These are phyloP conservation scores for Seiridium unicorne DNA, from an alignment of 2,329 filamentous ascomycete species.

Conservation along the genomic window DNA sequence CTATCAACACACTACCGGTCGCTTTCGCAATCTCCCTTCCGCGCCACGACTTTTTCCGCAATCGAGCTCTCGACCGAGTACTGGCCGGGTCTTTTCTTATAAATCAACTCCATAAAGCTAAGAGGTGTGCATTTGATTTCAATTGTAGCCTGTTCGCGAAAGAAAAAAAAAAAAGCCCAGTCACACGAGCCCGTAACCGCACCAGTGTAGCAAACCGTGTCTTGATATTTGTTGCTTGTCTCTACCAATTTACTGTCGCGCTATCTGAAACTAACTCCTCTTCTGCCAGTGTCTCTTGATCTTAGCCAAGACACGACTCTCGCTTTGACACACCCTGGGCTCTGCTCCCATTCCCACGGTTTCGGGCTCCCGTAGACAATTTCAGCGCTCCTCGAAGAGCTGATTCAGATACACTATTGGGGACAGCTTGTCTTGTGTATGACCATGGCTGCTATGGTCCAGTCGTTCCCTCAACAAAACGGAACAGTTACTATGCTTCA, in stretches of 20 bases:
- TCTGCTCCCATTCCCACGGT: background rate
- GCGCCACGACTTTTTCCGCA: conserved; percentile 27
- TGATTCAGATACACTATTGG: background rate
- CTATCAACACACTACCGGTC: background rate
- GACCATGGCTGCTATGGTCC: conserved; percentile 83
- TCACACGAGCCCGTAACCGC: background rate
- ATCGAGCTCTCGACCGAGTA: background rate
- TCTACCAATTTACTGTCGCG: background rate
- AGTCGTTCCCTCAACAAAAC: conserved; percentile 76
- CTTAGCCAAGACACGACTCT: background rate
- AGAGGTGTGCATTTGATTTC: background rate
- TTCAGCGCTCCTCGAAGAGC: background rate
- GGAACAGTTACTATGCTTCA: conserved; percentile 74
- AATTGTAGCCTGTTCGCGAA: background rate
- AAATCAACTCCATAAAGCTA: background rate
- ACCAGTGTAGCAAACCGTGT: background rate
- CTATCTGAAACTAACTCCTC: background rate
- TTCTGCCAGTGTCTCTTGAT: background rate
- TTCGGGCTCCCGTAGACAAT: background rate
- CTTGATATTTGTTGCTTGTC: background rate
- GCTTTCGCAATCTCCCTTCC: background rate
- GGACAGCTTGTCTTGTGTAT: background rate
- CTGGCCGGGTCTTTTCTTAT: background rate
- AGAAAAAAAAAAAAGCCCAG: too few relatives aligned
- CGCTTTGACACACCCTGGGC: background rate